Evolutionary conservation across 192 early-diverging fungal species (phyloP).

Genomic region (Podila minutissima): DNA sequence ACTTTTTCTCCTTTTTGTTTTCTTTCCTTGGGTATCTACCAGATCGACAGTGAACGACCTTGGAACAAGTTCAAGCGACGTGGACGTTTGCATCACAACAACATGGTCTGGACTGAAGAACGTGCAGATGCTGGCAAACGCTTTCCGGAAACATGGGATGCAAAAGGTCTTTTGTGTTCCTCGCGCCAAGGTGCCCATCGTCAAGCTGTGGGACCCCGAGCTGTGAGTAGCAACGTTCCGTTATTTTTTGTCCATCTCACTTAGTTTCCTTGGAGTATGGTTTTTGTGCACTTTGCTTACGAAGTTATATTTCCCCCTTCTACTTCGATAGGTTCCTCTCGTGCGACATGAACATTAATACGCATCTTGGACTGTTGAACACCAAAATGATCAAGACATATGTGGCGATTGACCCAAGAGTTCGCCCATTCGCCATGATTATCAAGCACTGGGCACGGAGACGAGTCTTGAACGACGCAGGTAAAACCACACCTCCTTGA

Average conservation of each 20-base stretch:
- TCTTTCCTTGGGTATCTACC: slow-evolving; percentile 1
- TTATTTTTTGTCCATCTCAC: background rate
- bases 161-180: slow-evolving; percentile 79
- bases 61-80: slow-evolving; percentile 84
- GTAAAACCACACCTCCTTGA: slow-evolving; percentile 39
- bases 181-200: slow-evolving; percentile 92
- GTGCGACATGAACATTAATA: slow-evolving; percentile 96
- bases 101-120: slow-evolving; percentile 79
- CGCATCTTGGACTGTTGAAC: slow-evolving; percentile 89
- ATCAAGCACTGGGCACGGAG: slow-evolving; percentile 94
- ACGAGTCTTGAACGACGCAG: slow-evolving; percentile 89
- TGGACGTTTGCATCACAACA: slow-evolving; percentile 93
- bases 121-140: slow-evolving; percentile 77
- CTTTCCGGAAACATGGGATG: slow-evolving; percentile 85
- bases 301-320: background rate
- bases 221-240: slow-evolving; percentile 66
- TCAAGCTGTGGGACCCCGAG: slow-evolving; percentile 91
- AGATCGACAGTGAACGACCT: slow-evolving; percentile 91
- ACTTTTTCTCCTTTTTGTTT: background rate
- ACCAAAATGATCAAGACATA: slow-evolving; percentile 91
- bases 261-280: background rate
- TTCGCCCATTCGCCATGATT: slow-evolving; percentile 87
- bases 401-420: slow-evolving; percentile 88
- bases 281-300: background rate
- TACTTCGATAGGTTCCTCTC: slow-evolving; percentile 64